phyloP scores from a whole-genome alignment of 768 basidiomycete species.

The Kwoniella europaea region DNA sequence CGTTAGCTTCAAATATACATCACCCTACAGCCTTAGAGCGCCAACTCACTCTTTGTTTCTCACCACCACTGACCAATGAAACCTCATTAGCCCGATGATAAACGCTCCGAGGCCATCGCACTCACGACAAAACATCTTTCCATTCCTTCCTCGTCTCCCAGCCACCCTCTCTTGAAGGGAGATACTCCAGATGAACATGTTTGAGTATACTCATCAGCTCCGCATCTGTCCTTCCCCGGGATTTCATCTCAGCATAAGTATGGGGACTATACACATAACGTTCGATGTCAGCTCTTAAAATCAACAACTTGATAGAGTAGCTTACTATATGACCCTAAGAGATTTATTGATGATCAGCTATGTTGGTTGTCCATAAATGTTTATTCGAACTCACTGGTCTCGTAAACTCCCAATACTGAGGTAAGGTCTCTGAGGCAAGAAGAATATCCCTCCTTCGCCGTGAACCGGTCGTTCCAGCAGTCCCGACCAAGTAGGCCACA shows the following conservation, averaged over 20 bases:
- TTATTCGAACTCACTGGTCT: constrained; percentile 68
- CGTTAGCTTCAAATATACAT: neutral
- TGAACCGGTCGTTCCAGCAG: constrained; percentile 63
- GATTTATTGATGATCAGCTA: constrained; percentile 9
- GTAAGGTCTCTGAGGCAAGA: constrained; percentile 91
- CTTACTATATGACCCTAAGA: constrained; percentile 71
- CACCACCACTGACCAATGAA: constrained; percentile 72
- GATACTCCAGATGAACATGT: constrained; percentile 79
- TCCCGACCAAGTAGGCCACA: constrained; percentile 71
- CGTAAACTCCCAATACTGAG: constrained; percentile 84
- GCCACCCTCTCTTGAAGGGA: constrained; percentile 86
- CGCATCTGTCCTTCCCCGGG: constrained; percentile 66
- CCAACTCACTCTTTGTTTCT: constrained; percentile 80
- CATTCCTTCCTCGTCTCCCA: constrained; percentile 90
- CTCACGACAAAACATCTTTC: constrained; percentile 76
- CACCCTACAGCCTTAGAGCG: neutral
- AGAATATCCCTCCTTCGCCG: constrained; percentile 66
- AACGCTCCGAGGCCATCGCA: neutral
- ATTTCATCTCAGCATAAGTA: constrained; percentile 73
- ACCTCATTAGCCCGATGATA: neutral
- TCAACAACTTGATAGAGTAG: neutral
- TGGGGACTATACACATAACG: constrained; percentile 64
- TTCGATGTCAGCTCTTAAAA: neutral
- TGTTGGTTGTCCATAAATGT: neutral
- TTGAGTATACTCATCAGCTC: constrained; percentile 79